phyloP scores from a whole-genome alignment of 139 green algal genomes.

The Pedinophyceae sp. region DNA sequence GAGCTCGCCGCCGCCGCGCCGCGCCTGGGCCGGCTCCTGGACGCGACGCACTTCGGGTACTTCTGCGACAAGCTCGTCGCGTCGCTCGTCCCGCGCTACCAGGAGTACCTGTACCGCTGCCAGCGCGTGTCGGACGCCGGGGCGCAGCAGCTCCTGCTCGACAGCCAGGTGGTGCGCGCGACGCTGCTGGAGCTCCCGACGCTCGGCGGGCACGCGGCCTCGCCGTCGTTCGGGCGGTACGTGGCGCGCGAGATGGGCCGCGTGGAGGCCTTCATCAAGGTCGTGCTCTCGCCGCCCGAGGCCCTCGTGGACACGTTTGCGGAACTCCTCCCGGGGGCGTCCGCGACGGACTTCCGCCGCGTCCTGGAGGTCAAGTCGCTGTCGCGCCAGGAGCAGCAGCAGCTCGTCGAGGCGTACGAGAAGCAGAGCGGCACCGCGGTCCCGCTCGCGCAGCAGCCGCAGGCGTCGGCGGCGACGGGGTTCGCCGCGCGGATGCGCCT shows the following conservation, averaged over 20 bases:
- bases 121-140: constrained; percentile 22
- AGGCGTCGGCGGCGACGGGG: no score
- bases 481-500: no score
- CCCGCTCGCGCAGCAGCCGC: not conserved
- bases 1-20: constrained; percentile 25
- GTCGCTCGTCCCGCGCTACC: constrained; percentile 65
- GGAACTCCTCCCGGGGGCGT: constrained; percentile 39
- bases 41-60: constrained; percentile 65
- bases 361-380: constrained; percentile 57
- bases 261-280: constrained; percentile 25
- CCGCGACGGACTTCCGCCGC: constrained; percentile 38
- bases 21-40: constrained; percentile 39
- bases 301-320: constrained; percentile 52
- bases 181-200: constrained; percentile 13
- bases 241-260: not conserved
- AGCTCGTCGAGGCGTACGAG: constrained; percentile 12
- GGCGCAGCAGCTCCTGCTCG: constrained; percentile 22
- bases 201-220: not conserved
- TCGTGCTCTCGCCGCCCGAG: constrained; percentile 34
- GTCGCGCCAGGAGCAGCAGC: constrained; percentile 15
- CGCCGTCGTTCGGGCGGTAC: not conserved
- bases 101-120: constrained; percentile 31
- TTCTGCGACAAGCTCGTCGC: constrained; percentile 86
- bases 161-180: constrained; percentile 8
- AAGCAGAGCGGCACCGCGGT: constrained; percentile 5